These are phyloP conservation scores for Epichloe baconii DNA, from an alignment of 2,329 filamentous ascomycete species.

Conservation along the genomic window DNA sequence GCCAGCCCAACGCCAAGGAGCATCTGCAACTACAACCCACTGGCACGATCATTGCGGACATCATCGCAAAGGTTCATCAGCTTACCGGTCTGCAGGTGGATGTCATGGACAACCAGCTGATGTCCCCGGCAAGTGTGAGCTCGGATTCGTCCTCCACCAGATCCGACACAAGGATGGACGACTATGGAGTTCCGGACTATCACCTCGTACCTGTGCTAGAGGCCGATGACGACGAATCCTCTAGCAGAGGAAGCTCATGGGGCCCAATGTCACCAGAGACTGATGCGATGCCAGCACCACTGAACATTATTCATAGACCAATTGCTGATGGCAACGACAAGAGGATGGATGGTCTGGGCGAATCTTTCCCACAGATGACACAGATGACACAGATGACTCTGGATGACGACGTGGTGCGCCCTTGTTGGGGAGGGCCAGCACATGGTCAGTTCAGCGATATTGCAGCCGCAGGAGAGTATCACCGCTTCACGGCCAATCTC, in stretches of 20 bases:
- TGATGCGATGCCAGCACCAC: conserved; percentile 4
- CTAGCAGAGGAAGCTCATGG: conserved; percentile 13
- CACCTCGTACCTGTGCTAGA: conserved; percentile 9
- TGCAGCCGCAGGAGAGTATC: conserved; percentile 22
- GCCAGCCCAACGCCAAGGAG: background rate
- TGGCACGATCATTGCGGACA: conserved; percentile 7
- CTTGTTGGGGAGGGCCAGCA: conserved; percentile 10
- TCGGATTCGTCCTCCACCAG: conserved; percentile 5
- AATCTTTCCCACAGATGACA: background rate
- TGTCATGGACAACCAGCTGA: conserved; percentile 8
- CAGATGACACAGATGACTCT: background rate
- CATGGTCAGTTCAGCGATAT: conserved; percentile 18
- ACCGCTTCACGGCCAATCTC: conserved; percentile 20
- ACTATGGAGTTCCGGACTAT: conserved; percentile 1
- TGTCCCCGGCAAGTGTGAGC: background rate
- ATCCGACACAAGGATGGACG: background rate
- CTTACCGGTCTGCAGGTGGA: conserved; percentile 28
- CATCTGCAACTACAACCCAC: background rate
- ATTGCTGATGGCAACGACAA: conserved; percentile 3
- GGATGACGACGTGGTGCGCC: conserved; percentile 4
- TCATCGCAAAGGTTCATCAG: conserved; percentile 26
- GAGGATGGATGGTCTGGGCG: conserved; percentile 1
- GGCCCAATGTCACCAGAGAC: conserved; percentile 9
- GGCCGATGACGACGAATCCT: conserved; percentile 8
- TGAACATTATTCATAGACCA: conserved; percentile 4